A percentile compares a stretch with the other conserved stretches of the same genome.
phyloP scores from a whole-genome alignment of 129 eudicot species.

The Arctium lappa region DNA sequence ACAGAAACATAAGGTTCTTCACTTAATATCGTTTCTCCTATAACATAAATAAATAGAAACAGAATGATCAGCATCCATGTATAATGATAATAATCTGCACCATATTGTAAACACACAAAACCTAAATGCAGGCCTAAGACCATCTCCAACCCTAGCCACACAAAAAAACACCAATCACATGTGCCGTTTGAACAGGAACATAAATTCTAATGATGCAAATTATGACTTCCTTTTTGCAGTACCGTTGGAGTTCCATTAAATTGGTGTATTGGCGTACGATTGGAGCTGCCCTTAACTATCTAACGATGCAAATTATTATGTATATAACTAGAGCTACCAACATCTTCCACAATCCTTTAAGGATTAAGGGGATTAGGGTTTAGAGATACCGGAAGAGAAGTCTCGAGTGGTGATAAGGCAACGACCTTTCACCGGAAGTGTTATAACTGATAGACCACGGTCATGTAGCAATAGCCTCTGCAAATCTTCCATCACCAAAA shows the following conservation, averaged over 20 bases:
- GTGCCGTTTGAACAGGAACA: too few species aligned
- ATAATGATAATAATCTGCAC: neutral
- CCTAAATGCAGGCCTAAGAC: conserved; percentile 6
- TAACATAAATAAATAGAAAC: neutral
- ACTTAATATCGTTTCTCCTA: conserved; percentile 73
- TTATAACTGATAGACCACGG: conserved; percentile 38
- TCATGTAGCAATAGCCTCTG: conserved; percentile 32
- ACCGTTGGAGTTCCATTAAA: too few species aligned
- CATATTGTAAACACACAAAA: neutral
- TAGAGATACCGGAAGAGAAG: conserved; percentile 68
- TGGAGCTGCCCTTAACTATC: too few species aligned
- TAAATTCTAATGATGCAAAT: neutral
- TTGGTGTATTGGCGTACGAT: too few species aligned
- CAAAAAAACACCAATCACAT: neutral
- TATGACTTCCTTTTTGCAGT: neutral
- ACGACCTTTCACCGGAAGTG: conserved; percentile 70
- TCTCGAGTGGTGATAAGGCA: conserved; percentile 73
- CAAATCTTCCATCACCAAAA: conserved; percentile 56
- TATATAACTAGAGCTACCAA: conserved; percentile 3
- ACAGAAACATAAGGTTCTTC: conserved; percentile 88
- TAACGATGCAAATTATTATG: neutral
- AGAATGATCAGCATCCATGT: conserved; percentile 9
- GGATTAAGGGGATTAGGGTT: neutral
- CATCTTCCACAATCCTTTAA: neutral
- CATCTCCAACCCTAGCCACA: neutral